Evolutionary conservation across 2,329 filamentous ascomycete species (phyloP).

Genomic region (Metarhizium guizhouense): DNA sequence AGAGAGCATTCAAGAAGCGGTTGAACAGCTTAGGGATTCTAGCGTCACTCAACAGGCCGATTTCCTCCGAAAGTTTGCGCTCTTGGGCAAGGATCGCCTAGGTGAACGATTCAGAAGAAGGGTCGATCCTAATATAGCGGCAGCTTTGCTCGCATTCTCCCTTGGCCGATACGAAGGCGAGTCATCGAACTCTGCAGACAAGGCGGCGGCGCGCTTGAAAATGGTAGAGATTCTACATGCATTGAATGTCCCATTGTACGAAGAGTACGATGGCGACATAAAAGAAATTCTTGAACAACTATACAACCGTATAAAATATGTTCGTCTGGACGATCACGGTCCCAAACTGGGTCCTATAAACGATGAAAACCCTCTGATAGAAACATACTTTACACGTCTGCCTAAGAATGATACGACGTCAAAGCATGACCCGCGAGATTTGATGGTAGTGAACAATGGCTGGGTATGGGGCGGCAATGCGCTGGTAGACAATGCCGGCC

Average conservation of each 20-base stretch:
- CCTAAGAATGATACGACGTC: conserved; percentile 69
- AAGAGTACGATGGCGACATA: conserved; percentile 81
- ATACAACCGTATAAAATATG: conserved; percentile 91
- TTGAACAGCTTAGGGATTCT: conserved; percentile 39
- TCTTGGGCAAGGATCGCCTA: conserved; percentile 63
- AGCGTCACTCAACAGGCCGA: conserved; percentile 43
- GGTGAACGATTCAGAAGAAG: conserved; percentile 70
- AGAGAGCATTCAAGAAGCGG: conserved; percentile 18
- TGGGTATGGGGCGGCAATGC: conserved; percentile 99
- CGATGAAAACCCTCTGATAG: conserved; percentile 70
- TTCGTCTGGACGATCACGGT: conserved; percentile 84
- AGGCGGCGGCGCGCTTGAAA: conserved; percentile 42
- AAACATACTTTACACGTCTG: conserved; percentile 89
- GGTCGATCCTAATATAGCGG: conserved; percentile 61
- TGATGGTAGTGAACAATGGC: conserved; percentile 88
- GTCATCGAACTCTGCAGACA: conserved; percentile 32
- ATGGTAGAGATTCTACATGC: conserved; percentile 64
- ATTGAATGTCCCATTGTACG: conserved; percentile 80
- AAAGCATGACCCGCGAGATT: conserved; percentile 64
- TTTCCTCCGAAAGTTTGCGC: conserved; percentile 59
- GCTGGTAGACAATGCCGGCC: conserved; percentile 85
- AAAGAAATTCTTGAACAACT: conserved; percentile 81
- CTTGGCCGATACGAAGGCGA: conserved; percentile 55
- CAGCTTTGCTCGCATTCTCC: conserved; percentile 36
- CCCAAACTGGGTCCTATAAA: conserved; percentile 78